A percentile compares a stretch with the other conserved stretches of the same genome.
Conservation (phyloP, 2,329 filamentous ascomycete species). For the Pseudofabraea citricarpa region DNA sequence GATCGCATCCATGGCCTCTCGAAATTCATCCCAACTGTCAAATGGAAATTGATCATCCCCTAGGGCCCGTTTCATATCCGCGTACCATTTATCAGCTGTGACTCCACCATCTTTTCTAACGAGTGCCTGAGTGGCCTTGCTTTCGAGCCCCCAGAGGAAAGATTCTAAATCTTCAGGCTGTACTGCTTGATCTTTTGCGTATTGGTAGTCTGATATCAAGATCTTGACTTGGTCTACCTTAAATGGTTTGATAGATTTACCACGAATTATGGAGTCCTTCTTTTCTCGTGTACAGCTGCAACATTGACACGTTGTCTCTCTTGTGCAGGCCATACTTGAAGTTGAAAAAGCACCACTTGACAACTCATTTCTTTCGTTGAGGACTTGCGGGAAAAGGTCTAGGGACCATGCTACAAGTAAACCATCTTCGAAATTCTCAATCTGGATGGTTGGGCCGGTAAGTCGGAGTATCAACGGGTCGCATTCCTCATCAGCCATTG, state of each 20-base stretch:
- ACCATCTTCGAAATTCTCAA: background rate
- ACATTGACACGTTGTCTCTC: too few relatives aligned
- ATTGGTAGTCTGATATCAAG: too few relatives aligned
- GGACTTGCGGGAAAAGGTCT: conserved; percentile 1
- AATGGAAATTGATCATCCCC: background rate
- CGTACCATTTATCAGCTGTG: too few relatives aligned
- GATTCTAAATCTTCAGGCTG: too few relatives aligned
- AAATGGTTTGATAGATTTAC: too few relatives aligned
- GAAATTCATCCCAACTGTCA: conserved; percentile 2
- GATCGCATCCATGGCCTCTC: background rate
- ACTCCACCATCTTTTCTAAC: too few relatives aligned
- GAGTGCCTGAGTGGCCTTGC: too few relatives aligned
- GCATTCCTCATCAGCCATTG: background rate
- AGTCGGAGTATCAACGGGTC: conserved; percentile 4
- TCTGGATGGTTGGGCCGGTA: background rate
- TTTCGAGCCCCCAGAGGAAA: too few relatives aligned
- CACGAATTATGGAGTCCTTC: too few relatives aligned
- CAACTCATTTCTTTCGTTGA: background rate
- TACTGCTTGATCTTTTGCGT: too few relatives aligned
- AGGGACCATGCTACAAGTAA: background rate
- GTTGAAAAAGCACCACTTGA: background rate
- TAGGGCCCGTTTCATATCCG: background rate
- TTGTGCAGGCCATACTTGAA: background rate
- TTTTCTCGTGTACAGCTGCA: too few relatives aligned
- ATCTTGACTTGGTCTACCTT: too few relatives aligned